phyloP scores from a whole-genome alignment of 768 basidiomycete species.

The Neoboletus magnificus region DNA sequence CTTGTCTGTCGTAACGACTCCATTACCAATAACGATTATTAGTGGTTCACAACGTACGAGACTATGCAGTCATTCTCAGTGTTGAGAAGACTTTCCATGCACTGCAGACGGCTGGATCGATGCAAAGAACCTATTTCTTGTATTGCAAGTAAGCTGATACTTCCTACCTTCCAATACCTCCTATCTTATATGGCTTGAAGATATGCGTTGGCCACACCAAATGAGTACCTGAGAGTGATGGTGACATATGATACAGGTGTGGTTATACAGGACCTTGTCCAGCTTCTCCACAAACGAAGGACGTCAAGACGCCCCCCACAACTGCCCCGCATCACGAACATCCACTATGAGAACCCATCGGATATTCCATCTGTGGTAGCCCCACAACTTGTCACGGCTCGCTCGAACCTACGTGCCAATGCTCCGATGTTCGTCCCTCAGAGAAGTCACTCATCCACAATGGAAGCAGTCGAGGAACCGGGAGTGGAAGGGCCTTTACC shows the following conservation, averaged over 20 bases:
- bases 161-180: not conserved
- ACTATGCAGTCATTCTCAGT: not conserved
- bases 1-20: not conserved
- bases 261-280: constrained; percentile 16
- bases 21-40: not conserved
- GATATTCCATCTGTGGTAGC: constrained; percentile 33
- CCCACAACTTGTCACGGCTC: constrained; percentile 10
- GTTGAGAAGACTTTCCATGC: constrained; percentile 5
- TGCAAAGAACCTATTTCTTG: not conserved
- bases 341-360: constrained; percentile 28
- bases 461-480: not conserved
- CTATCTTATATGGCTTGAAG: not conserved
- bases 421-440: constrained; percentile 18
- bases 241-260: constrained; percentile 1
- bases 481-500: not conserved
- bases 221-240: constrained; percentile 14
- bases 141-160: constrained; percentile 1
- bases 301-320: not conserved
- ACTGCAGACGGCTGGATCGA: not conserved
- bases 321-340: constrained; percentile 25
- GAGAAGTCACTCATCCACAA: not conserved
- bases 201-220: not conserved
- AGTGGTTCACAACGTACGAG: constrained; percentile 27
- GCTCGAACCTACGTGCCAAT: constrained; percentile 10
- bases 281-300: constrained; percentile 20